Conservation (phyloP, 2,329 filamentous ascomycete species). For the Cladophialophora carrionii region DNA sequence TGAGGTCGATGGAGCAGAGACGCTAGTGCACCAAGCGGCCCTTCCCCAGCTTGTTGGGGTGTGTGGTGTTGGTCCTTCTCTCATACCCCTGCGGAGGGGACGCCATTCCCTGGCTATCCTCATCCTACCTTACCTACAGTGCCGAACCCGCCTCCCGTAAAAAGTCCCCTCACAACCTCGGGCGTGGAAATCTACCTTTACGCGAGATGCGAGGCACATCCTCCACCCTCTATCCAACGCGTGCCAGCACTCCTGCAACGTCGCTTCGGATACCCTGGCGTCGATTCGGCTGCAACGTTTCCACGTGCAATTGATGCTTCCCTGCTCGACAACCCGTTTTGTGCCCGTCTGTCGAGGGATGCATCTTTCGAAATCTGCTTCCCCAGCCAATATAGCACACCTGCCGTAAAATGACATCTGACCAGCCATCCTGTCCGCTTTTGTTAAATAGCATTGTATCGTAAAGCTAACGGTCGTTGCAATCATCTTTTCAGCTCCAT, state of each 20-base stretch:
- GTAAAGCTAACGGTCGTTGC: neutral
- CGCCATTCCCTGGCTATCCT: neutral
- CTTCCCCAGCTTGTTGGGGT: neutral
- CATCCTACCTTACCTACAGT: neutral
- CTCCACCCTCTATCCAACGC: neutral
- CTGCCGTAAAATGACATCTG: neutral
- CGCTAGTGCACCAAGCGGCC: neutral
- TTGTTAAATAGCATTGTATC: neutral
- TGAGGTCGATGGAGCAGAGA: neutral
- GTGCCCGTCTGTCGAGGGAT: neutral
- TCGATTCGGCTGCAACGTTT: conserved; percentile 1
- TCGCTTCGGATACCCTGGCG: neutral
- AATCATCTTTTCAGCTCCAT: conserved; percentile 2
- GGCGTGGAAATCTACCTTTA: neutral
- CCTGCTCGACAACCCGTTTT: neutral
- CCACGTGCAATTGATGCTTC: neutral
- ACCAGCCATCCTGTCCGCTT: neutral
- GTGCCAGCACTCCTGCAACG: neutral
- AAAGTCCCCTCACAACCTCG: neutral
- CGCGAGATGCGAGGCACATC: neutral
- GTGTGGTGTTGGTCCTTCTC: neutral
- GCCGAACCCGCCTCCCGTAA: neutral
- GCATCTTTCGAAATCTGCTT: neutral
- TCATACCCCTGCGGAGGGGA: conserved; percentile 1
- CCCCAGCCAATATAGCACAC: neutral